These are phyloP conservation scores for Luzula sylvatica DNA, from an alignment of 176 grass and related monocot genomes.

Conservation along the genomic window DNA sequence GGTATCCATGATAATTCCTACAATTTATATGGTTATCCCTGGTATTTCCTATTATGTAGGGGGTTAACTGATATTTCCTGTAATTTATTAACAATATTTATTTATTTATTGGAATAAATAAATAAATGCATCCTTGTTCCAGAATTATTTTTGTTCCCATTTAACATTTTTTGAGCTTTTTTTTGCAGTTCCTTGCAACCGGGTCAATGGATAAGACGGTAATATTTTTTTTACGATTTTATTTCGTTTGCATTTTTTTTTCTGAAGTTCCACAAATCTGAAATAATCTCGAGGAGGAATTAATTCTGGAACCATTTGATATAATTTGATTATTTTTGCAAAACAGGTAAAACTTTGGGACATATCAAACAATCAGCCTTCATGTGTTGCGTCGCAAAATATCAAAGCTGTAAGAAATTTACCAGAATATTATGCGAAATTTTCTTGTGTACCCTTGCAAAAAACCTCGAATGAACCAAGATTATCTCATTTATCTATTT, in stretches of 20 bases:
- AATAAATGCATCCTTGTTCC: too few species aligned
- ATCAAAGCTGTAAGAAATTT: slow-evolving; percentile 32
- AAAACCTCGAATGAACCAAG: neutral
- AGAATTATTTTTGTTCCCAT: too few species aligned
- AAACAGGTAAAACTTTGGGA: slow-evolving; percentile 47
- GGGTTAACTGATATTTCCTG: too few species aligned
- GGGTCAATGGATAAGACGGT: slow-evolving; percentile 51
- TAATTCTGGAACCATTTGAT: too few species aligned
- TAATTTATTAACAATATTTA: too few species aligned
- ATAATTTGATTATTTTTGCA: neutral
- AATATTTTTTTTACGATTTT: neutral
- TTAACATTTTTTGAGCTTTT: neutral
- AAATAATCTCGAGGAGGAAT: neutral
- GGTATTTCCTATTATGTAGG: too few species aligned
- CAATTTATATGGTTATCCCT: too few species aligned
- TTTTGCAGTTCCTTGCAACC: slow-evolving; percentile 38
- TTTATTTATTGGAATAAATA: too few species aligned
- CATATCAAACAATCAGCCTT: slow-evolving; percentile 33
- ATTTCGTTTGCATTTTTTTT: slow-evolving; percentile 2
- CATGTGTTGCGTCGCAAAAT: slow-evolving; percentile 33
- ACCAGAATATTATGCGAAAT: neutral
- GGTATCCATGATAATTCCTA: too few species aligned
- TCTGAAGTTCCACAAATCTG: neutral
- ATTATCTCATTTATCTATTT: neutral
- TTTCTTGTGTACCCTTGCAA: neutral